Conservation (phyloP, 805 yeast species). For the Pichia ethanolica region DNA sequence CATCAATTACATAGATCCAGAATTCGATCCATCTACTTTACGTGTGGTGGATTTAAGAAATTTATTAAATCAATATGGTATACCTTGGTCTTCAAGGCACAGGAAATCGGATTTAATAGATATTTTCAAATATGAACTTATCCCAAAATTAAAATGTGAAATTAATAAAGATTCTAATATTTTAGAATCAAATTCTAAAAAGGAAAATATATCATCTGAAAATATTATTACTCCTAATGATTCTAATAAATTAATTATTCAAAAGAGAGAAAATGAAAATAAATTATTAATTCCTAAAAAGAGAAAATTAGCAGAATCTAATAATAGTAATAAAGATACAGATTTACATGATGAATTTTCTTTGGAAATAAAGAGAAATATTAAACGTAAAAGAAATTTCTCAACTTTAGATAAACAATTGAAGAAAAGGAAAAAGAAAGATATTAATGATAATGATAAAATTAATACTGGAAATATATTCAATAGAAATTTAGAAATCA, state of each 20-base stretch:
- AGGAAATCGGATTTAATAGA: constrained; percentile 56
- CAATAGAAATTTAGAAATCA: constrained; percentile 7
- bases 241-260: too few relatives aligned
- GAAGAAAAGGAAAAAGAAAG: background rate
- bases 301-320: background rate
- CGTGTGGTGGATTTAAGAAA: constrained; percentile 61
- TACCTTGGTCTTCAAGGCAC: constrained; percentile 45
- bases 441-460: background rate
- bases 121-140: constrained; percentile 8
- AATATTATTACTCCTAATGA: too few relatives aligned
- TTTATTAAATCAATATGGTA: constrained; percentile 47
- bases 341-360: constrained; percentile 15
- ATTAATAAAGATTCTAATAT: too few relatives aligned
- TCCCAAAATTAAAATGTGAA: constrained; percentile 5
- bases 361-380: constrained; percentile 14
- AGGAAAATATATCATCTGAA: background rate
- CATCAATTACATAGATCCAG: constrained; percentile 23
- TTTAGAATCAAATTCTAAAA: too few relatives aligned
- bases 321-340: background rate
- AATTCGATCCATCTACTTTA: constrained; percentile 55
- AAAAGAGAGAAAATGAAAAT: background rate
- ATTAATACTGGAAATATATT: background rate
- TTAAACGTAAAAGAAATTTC: constrained; percentile 19
- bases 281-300: background rate
- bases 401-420: constrained; percentile 6